Base-by-base conservation (phyloP, 2,329 filamentous ascomycete species). In the Cladophialophora chaetospira region DNA sequence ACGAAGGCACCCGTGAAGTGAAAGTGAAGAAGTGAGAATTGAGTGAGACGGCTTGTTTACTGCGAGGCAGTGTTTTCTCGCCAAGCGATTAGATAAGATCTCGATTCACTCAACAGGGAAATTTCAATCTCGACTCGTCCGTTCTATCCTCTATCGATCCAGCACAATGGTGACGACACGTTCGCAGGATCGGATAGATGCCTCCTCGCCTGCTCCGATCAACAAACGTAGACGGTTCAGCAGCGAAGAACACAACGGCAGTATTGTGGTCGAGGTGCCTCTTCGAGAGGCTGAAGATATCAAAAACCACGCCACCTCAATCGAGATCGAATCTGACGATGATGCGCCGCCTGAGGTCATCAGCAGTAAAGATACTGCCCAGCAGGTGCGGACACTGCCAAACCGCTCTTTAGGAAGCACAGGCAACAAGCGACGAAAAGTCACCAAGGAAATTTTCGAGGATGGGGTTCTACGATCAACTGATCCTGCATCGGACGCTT, bases 101-200 rank as follows among this genome's bases (percentile, higher is more conserved):
- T 25, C 42, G 3, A 10, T 17, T 2, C 15, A 3, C 36, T 5
- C 1, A 3, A 46, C 23, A 21, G 8, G 9, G 33, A 48, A 48
- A 23, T 48, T 36, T 15, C 44, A 8, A 13, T n/a, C 9, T 25
- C 4, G 9, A 23, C 17, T 50, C 21, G 25, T 31, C 11, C 28
- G 13, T 13, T 21, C 33, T 10, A 38, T 10, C 11, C 15, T 40
- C n/a, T 31, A 50, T 38, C 15, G 4, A n/a, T 40, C 4, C 38
- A 23, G 13, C 17, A 43, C 15, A 15, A 62, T 62, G 60, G 56
- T 59, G 25, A 57, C 56, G 36, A 62, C 56, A 38, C 36, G 60
- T 40, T 52, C 44, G 17, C 53, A 57, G 36, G 53, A 28, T 13
- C 15, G 25, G 3, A 31, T 23, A 31, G n/a, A n/a, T 5, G 35